Percentiles rank a stretch among this genome's conserved stretches.
Conservation (phyloP, 805 yeast species). For the Blastobotrys mokoenaii region DNA sequence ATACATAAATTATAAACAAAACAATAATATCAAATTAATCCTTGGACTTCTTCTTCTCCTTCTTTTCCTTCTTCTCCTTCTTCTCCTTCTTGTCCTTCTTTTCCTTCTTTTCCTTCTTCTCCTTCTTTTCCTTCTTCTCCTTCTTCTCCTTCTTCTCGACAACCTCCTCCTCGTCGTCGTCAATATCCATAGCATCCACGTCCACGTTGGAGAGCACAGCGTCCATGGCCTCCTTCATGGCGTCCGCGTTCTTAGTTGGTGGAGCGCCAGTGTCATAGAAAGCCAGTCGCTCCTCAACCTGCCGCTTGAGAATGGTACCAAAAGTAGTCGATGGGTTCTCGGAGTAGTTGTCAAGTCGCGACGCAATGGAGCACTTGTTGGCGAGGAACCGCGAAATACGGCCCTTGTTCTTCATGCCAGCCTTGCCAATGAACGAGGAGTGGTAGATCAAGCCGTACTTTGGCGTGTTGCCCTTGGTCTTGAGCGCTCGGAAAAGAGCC, state of each 20-base stretch:
- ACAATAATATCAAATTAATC: conserved; percentile 10
- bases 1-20: conserved; percentile 2
- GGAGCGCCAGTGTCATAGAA: conserved; percentile 95
- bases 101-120: conserved; percentile 33
- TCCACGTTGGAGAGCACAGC: conserved; percentile 38
- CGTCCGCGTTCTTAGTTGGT: conserved; percentile 93
- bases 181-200: conserved; percentile 34
- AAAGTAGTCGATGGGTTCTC: conserved; percentile 88
- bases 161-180: conserved; percentile 39
- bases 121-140: conserved; percentile 46
- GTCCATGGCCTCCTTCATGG: conserved; percentile 84
- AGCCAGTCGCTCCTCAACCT: conserved; percentile 94
- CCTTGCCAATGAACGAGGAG: conserved; percentile 89
- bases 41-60: conserved; percentile 16
- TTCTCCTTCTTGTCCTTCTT: conserved; percentile 18
- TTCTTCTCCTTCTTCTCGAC: conserved; percentile 42
- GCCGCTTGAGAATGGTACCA: conserved; percentile 86
- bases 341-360: conserved; percentile 95
- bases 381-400: conserved; percentile 98
- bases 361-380: conserved; percentile 97
- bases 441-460: conserved; percentile 93
- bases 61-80: conserved; percentile 17
- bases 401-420: conserved; percentile 95
- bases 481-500: conserved; percentile 91
- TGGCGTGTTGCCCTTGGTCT: conserved; percentile 95